A percentile compares a stretch with the other conserved stretches of the same genome.
phyloP scores from a whole-genome alignment of 768 basidiomycete species.

The Multifurca ochricompacta region DNA sequence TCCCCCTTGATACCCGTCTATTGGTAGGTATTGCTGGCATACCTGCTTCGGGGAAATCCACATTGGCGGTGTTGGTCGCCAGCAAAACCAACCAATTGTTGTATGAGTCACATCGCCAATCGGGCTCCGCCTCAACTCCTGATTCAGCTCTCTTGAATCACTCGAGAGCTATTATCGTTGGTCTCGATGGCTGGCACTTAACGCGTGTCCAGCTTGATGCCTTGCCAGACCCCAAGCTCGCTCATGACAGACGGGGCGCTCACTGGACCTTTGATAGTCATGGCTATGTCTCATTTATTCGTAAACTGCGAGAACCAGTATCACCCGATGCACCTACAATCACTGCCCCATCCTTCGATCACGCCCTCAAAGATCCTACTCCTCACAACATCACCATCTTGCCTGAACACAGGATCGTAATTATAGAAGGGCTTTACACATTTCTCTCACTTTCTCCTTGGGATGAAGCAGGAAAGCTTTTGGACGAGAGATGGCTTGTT shows the following conservation, averaged over 20 bases:
- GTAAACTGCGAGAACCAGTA: conserved; percentile 38
- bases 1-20: conserved; percentile 35
- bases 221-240: conserved; percentile 68
- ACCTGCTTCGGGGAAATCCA: conserved; percentile 85
- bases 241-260: conserved; percentile 72
- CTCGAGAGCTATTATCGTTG: conserved; percentile 52
- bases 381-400: conserved; percentile 50
- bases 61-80: conserved; percentile 55
- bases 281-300: conserved; percentile 65
- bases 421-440: conserved; percentile 89
- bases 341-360: conserved; percentile 79
- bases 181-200: conserved; percentile 91
- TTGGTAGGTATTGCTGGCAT: conserved; percentile 69
- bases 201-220: conserved; percentile 68
- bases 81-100: conserved; percentile 43
- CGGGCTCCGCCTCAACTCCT: background rate
- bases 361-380: conserved; percentile 79
- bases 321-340: conserved; percentile 24
- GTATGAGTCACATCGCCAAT: background rate
- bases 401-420: conserved; percentile 63
- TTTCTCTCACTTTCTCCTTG: conserved; percentile 70
- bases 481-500: conserved; percentile 80
- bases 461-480: conserved; percentile 49
- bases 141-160: background rate
- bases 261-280: conserved; percentile 87